Evolutionary conservation across 1,284 basidiomycete species (phyloP).

Genomic region (Serendipita sp.): DNA sequence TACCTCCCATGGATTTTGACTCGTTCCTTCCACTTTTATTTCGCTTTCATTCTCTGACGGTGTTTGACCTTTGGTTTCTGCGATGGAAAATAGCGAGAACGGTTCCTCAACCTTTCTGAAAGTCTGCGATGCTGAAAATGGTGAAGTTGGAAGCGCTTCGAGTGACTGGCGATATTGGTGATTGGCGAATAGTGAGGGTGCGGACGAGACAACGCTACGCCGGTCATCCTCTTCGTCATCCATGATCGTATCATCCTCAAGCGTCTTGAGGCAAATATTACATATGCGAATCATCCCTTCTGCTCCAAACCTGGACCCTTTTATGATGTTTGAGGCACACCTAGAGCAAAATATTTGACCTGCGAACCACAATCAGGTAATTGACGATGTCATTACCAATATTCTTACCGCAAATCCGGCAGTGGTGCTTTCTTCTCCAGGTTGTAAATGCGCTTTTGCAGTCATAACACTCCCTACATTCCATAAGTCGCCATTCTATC

Average conservation of each 20-base stretch:
- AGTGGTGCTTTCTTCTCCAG: slow-evolving; percentile 89
- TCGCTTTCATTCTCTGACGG: slow-evolving; percentile 41
- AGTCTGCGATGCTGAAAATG: slow-evolving; percentile 76
- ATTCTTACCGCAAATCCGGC: slow-evolving; percentile 74
- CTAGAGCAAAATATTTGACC: slow-evolving; percentile 86
- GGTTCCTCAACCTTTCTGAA: slow-evolving; percentile 64
- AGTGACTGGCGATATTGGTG: slow-evolving; percentile 44
- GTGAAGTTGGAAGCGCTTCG: slow-evolving; percentile 56
- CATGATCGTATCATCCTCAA: slow-evolving; percentile 64
- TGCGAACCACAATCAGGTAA: slow-evolving; percentile 20
- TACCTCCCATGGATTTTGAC: slow-evolving; percentile 27
- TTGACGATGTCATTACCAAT: neutral
- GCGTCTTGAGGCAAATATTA: slow-evolving; percentile 85
- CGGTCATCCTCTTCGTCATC: slow-evolving; percentile 62
- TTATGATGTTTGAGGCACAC: slow-evolving; percentile 95
- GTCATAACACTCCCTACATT: slow-evolving; percentile 68
- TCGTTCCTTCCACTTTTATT: slow-evolving; percentile 29
- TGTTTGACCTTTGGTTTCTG: slow-evolving; percentile 45
- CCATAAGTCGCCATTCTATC: neutral
- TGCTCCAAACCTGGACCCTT: slow-evolving; percentile 84
- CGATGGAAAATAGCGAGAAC: slow-evolving; percentile 65
- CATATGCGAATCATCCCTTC: slow-evolving; percentile 87
- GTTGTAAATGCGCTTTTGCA: slow-evolving; percentile 84
- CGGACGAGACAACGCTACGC: slow-evolving; percentile 51
- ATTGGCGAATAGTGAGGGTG: slow-evolving; percentile 36